Base-by-base conservation (phyloP, 2,329 filamentous ascomycete genomes). In the Claviceps maximensis region DNA sequence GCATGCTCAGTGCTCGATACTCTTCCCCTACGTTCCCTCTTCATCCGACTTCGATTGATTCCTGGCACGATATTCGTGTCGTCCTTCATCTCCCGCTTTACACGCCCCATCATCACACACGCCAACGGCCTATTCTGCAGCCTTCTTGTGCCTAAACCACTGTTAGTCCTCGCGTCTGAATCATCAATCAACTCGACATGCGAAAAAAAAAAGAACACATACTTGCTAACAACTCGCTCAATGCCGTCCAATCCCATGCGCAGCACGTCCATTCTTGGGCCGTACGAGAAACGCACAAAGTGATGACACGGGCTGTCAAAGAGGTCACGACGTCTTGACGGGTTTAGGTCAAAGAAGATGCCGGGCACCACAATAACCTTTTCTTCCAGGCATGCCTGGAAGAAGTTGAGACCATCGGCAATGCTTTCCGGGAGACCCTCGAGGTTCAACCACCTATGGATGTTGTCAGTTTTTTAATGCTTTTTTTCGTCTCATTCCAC, bases 321-420 rank as follows among this genome's bases (percentile, higher is more conserved):
- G 60, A 97, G 70, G 68, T 97, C 91, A 66, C 91, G 79, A 58
- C 91, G 79, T 67, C 89, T 86, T 38, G 86, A 85, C 4, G 91
- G 91, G 73, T 97, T 97, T 58, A 97, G 71, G 64, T 97, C 91
- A 67, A 97, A 97, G 78, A 97, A 97, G 69, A 97, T 97, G 55
- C 91, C 91, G 0, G 91, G 91, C 4, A 97, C 91, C 19, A 96
- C 89, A 64, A 96, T 96, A 59, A 94, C 88, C 77, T 94, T 94
- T 75, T 96, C 89, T 63, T 87, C 82, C 46, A 97, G 74, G 65
- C 93, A 93, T 31, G 89, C 89, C 67, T 93, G 83, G 81, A 97
- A 96, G 78, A 97, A 97, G 74, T 95, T 95, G 63, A 97, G 74
- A 9, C 91, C 91, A 66, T 97, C 91, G 55, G 86, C 84, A 67